Evolutionary conservation across 139 green algal genomes (phyloP), one percentile per base, ranked within the genome.

Genomic region (Haematococcus sp.): DNA sequence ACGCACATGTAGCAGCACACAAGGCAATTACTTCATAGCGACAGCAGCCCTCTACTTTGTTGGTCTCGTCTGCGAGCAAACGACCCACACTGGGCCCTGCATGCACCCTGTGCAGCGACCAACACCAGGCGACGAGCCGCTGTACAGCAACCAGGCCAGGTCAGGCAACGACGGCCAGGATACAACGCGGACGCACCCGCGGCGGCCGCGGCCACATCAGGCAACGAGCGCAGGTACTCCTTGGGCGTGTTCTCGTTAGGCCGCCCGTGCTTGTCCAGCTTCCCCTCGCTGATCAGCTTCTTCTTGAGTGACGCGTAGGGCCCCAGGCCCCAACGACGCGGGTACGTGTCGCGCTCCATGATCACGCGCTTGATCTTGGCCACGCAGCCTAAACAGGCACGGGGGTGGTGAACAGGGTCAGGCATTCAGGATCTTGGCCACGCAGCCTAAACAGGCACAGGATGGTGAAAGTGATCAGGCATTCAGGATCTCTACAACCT

Each of bases 321-420:
- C 15, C 96, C 95, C 71, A 99, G 87, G 23, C 94, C 94, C 93
- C 93, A 97, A 46, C 87, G 84, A 58, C 78, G 81, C 11, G 96
- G 96, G 88, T 99, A 99, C n/a, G 96, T 99, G 83, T 99, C 96
- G 4, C 96, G 81, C 85, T 99, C 96, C 94, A 99, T 99, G 68
- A 99, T 95, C 0, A 99, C 95, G 15, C 95, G 86, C 88, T 98
- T 98, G 59, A 98, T 90, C 81, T 98, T 98, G 32, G 95, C 95
- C 25, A 98, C 96, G 63, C 90, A 92, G 31, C 96, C n/a, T n/a
- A n/a, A n/a, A n/a, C n/a, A n/a, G n/a, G n/a, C n/a, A n/a, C n/a
- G n/a, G n/a, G 95, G 74, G n/a, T 98, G 94, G 74, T 98, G n/a
- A n/a, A n/a, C n/a, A n/a, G n/a, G n/a, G n/a, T n/a, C n/a, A n/a